These are phyloP conservation scores for Hippophae rhamnoides DNA, from an alignment of 306 rosid genomes.

Conservation along the genomic window DNA sequence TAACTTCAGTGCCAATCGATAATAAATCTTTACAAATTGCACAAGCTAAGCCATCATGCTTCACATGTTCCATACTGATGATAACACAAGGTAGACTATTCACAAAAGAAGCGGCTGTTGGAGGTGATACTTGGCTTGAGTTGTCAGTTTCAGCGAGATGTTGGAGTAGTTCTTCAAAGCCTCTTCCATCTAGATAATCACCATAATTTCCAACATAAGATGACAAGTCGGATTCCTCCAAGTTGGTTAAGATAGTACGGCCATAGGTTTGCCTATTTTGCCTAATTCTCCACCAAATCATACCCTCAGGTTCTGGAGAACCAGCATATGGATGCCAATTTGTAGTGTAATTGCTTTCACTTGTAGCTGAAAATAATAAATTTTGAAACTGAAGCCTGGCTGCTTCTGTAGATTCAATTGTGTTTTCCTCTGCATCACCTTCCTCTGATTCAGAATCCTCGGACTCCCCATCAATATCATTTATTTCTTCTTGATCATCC, in stretches of 20 bases:
- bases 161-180: slow-evolving; percentile 60
- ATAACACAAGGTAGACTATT: slow-evolving; percentile 46
- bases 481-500: slow-evolving; percentile 38
- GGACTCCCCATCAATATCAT: slow-evolving; percentile 19
- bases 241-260: slow-evolving; percentile 21
- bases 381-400: slow-evolving; percentile 27
- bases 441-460: slow-evolving; percentile 45
- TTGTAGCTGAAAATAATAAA: slow-evolving; percentile 31
- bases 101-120: slow-evolving; percentile 55
- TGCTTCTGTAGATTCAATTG: slow-evolving; percentile 25
- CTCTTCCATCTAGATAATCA: slow-evolving; percentile 59
- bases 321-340: slow-evolving; percentile 32
- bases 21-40: slow-evolving; percentile 88
- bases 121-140: slow-evolving; percentile 86
- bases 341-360: slow-evolving; percentile 23
- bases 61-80: slow-evolving; percentile 49
- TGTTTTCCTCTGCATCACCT: slow-evolving; percentile 43
- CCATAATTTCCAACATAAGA: slow-evolving; percentile 41
- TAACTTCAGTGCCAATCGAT: slow-evolving; percentile 45
- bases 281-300: slow-evolving; percentile 29
- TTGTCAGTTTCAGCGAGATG: slow-evolving; percentile 64
- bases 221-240: slow-evolving; percentile 36
- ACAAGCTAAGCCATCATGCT: slow-evolving; percentile 58
- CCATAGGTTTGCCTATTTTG: slow-evolving; percentile 30
- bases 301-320: slow-evolving; percentile 42